phyloP scores from a whole-genome alignment of 1,284 basidiomycete genomes.

The Trametes hirsuta region DNA sequence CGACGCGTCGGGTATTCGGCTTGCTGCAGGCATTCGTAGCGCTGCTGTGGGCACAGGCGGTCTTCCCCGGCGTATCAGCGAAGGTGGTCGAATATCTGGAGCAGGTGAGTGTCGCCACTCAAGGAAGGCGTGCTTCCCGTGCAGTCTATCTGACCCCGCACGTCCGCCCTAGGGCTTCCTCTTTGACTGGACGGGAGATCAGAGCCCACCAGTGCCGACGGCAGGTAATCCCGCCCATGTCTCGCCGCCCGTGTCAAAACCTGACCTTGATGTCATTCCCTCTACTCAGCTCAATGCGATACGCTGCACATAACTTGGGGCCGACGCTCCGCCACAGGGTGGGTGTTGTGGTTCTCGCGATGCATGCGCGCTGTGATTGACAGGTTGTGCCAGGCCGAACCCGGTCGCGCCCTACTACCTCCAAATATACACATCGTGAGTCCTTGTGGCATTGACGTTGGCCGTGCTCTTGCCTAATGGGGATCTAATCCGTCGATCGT shows the following conservation, averaged over 20 bases:
- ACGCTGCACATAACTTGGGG: slow-evolving; percentile 55
- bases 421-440: slow-evolving; percentile 65
- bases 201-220: slow-evolving; percentile 50
- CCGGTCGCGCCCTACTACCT: slow-evolving; percentile 60
- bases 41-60: slow-evolving; percentile 1
- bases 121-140: background rate
- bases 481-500: background rate
- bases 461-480: background rate
- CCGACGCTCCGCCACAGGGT: slow-evolving; percentile 51
- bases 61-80: background rate
- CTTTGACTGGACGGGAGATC: slow-evolving; percentile 50
- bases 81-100: slow-evolving; percentile 8
- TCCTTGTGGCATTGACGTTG: slow-evolving; percentile 1
- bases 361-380: slow-evolving; percentile 2
- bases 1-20: slow-evolving; percentile 1
- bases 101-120: slow-evolving; percentile 14
- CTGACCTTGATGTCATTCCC: slow-evolving; percentile 5
- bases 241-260: background rate
- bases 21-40: background rate
- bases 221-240: slow-evolving; percentile 39
- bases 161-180: slow-evolving; percentile 50
- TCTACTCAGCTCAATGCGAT: slow-evolving; percentile 53
- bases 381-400: slow-evolving; percentile 45
- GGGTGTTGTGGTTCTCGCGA: slow-evolving; percentile 16
- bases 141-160: background rate